phyloP scores from a whole-genome alignment of 139 green algal species.

The Penium margaritaceum region DNA sequence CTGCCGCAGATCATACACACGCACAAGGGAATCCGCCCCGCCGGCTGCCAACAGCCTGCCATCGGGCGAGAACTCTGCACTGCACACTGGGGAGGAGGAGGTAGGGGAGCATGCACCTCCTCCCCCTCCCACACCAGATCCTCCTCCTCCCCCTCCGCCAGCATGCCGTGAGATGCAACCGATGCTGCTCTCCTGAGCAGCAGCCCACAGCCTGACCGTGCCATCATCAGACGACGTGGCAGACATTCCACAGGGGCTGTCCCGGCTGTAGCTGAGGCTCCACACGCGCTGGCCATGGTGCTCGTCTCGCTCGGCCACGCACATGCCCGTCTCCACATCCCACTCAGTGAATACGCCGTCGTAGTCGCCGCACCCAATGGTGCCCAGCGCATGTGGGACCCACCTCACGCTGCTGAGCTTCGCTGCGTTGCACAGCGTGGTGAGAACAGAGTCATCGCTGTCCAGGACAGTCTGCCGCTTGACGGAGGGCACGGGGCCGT shows the following conservation, averaged over 20 bases:
- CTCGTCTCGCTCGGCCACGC: slow-evolving; percentile 22
- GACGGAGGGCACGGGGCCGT: background rate
- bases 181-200: background rate
- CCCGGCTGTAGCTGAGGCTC: slow-evolving; percentile 27
- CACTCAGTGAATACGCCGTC: slow-evolving; percentile 33
- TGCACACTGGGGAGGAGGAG: slow-evolving; percentile 16
- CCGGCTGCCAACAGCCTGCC: slow-evolving; percentile 13
- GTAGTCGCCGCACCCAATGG: slow-evolving; percentile 31
- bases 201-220: slow-evolving; percentile 21
- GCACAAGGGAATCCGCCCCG: slow-evolving; percentile 20
- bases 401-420: slow-evolving; percentile 36
- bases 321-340: slow-evolving; percentile 30
- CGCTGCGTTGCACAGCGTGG: slow-evolving; percentile 23
- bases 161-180: slow-evolving; percentile 8
- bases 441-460: background rate
- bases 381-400: background rate
- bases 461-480: slow-evolving; percentile 25
- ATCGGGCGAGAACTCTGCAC: slow-evolving; percentile 21
- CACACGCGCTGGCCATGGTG: slow-evolving; percentile 35
- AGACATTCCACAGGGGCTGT: background rate
- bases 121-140: too few species aligned
- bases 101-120: too few species aligned
- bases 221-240: slow-evolving; percentile 29
- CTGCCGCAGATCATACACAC: slow-evolving; percentile 31
- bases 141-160: background rate